Percentiles rank a stretch among this genome's conserved stretches.
phyloP scores from a whole-genome alignment of 225 moss, liverwort and hornwort genomes.

The Ulota crispa region DNA sequence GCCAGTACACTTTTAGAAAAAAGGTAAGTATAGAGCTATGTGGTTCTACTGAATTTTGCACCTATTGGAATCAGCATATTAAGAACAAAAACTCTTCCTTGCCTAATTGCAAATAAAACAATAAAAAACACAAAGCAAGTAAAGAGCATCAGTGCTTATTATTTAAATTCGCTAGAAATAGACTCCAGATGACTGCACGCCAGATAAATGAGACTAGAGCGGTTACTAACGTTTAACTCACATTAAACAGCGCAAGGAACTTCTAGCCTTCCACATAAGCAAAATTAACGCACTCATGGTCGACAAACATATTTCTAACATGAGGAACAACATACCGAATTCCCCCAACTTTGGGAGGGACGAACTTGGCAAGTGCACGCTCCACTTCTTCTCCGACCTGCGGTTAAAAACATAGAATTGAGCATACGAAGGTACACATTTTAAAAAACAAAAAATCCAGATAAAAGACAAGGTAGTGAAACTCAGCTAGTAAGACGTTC shows the following conservation, averaged over 20 bases:
- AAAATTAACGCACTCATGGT: neutral
- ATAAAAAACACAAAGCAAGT: neutral
- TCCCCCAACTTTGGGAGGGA: constrained; percentile 65
- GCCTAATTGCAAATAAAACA: neutral
- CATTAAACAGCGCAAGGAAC: neutral
- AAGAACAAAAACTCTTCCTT: neutral
- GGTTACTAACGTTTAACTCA: neutral
- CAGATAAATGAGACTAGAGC: neutral
- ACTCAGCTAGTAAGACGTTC: neutral
- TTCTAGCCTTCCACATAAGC: neutral
- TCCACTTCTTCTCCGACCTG: constrained; percentile 90
- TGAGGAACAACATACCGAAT: constrained; percentile 33
- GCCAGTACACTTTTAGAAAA: neutral
- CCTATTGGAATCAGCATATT: neutral
- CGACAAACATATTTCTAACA: neutral
- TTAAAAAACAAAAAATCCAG: neutral
- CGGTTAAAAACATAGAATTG: neutral
- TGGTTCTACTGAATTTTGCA: neutral
- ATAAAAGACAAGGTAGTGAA: neutral
- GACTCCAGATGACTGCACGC: neutral
- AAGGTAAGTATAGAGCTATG: neutral
- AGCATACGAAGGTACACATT: neutral
- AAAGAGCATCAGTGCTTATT: neutral
- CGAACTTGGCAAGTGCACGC: constrained; percentile 63
- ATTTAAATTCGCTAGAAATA: neutral